Conservation (phyloP, 768 basidiomycete species). For the Glaciozyma antarctica region DNA sequence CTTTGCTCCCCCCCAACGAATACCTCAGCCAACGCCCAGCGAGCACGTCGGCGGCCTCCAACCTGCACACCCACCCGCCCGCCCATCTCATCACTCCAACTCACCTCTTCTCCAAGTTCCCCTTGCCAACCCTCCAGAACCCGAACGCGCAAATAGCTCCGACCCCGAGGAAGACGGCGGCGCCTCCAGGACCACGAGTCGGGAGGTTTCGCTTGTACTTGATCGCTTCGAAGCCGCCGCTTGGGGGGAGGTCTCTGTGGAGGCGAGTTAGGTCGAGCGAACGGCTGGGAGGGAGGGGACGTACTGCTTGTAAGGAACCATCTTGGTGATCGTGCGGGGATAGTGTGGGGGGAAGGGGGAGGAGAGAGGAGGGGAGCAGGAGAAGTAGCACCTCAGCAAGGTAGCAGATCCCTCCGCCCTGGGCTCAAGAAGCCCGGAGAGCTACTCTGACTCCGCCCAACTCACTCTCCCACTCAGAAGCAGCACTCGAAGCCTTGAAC, state of each 20-base stretch:
- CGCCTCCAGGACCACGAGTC: slow-evolving; percentile 47
- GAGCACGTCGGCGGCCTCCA: neutral
- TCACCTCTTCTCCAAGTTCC: slow-evolving; percentile 84
- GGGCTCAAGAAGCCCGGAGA: too few species aligned
- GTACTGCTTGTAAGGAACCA: neutral
- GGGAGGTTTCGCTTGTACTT: slow-evolving; percentile 95
- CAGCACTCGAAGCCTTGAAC: too few species aligned
- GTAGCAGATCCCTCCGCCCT: too few species aligned
- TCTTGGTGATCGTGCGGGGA: neutral
- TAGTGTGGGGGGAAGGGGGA: too few species aligned
- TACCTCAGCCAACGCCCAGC: neutral
- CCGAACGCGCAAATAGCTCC: slow-evolving; percentile 77
- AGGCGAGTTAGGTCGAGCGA: neutral
- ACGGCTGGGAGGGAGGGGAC: neutral
- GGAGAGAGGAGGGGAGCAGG: neutral
- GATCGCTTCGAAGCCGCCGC: slow-evolving; percentile 83
- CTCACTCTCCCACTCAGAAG: too few species aligned
- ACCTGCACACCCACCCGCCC: neutral
- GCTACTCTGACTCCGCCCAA: too few species aligned
- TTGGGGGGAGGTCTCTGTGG: slow-evolving; percentile 83
- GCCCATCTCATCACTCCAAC: slow-evolving; percentile 27
- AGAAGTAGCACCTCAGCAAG: too few species aligned
- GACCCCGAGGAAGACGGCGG: slow-evolving; percentile 76
- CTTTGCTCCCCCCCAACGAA: too few species aligned
- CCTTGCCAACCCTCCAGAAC: slow-evolving; percentile 81